A percentile compares a stretch with the other conserved stretches of the same genome.
Conservation (phyloP, 2,329 filamentous ascomycete species). For the Neocatenulostroma microsporum region DNA sequence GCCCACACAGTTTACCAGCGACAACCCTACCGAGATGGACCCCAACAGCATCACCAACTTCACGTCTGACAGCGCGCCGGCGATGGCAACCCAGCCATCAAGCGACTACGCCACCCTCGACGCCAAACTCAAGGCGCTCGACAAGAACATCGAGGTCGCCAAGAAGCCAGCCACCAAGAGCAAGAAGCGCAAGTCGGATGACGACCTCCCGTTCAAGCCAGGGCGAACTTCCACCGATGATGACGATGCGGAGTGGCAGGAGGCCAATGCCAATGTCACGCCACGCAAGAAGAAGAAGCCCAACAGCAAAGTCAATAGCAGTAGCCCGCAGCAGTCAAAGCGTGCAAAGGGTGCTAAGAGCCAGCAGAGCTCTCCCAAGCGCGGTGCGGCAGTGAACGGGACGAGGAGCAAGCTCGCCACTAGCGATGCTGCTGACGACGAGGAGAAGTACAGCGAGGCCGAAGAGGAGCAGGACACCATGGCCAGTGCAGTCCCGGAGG, state of each 20-base stretch:
- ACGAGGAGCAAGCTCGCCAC: constrained; percentile 7
- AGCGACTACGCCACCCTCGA: constrained; percentile 17
- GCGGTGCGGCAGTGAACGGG: constrained; percentile 9
- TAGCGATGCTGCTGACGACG: constrained; percentile 4
- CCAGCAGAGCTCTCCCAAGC: constrained; percentile 13
- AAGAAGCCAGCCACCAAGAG: constrained; percentile 19
- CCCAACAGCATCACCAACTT: constrained; percentile 4
- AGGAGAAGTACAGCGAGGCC: constrained; percentile 8
- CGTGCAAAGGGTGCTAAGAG: constrained; percentile 5
- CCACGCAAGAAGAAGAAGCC: constrained; percentile 5
- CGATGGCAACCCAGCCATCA: constrained; percentile 3
- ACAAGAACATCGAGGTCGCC: constrained; percentile 17
- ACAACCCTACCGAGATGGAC: constrained; percentile 7
- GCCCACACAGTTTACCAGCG: constrained; percentile 2
- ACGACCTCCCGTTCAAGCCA: constrained; percentile 17
- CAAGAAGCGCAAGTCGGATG: constrained; percentile 35
- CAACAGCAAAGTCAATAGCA: not conserved
- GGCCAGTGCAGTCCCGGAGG: no score
- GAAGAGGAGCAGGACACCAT: no score
- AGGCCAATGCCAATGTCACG: constrained; percentile 12
- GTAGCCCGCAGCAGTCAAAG: constrained; percentile 8
- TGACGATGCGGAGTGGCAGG: constrained; percentile 22
- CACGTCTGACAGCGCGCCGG: constrained; percentile 4
- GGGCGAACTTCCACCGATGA: constrained; percentile 16
- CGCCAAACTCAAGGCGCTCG: constrained; percentile 23